Evolutionary conservation across 2,329 filamentous ascomycete genomes (phyloP).

Genomic region (Fusarium scirpi): DNA sequence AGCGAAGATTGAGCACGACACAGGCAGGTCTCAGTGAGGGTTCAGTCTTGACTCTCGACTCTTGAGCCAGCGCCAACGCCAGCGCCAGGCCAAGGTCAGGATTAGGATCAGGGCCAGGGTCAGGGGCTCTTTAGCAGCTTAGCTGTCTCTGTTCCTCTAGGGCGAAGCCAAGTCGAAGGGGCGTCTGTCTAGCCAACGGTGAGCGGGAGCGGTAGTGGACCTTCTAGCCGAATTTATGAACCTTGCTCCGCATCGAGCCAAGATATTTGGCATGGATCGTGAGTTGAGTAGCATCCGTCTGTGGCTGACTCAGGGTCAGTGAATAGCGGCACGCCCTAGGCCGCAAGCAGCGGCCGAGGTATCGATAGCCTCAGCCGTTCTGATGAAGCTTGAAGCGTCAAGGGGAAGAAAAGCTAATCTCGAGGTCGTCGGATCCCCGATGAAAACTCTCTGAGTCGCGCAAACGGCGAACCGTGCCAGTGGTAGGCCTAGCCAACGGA

Average conservation of each 20-base stretch:
- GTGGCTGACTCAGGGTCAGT: constrained; percentile 37
- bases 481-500: background rate
- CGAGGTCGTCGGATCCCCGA: background rate
- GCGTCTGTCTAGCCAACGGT: constrained; percentile 38
- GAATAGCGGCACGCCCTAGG: constrained; percentile 30
- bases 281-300: constrained; percentile 19
- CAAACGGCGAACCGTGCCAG: constrained; percentile 5
- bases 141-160: background rate
- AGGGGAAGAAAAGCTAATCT: constrained; percentile 9
- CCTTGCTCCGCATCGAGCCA: constrained; percentile 28
- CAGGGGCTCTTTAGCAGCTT: background rate
- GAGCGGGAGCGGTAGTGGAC: constrained; percentile 39
- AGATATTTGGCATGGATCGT: constrained; percentile 34
- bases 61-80: background rate
- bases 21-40: constrained; percentile 8
- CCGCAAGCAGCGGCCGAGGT: constrained; percentile 29
- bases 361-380: constrained; percentile 31
- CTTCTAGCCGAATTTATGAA: constrained; percentile 19
- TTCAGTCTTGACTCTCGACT: background rate
- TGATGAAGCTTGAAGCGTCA: constrained; percentile 12
- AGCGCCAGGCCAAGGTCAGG: background rate
- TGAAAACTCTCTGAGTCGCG: constrained; percentile 25
- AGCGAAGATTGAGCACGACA: constrained; percentile 7
- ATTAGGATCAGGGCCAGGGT: constrained; percentile 7
- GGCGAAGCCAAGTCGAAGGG: background rate